Base-by-base conservation (phyloP, 768 basidiomycete species). In the Russula virescens region DNA sequence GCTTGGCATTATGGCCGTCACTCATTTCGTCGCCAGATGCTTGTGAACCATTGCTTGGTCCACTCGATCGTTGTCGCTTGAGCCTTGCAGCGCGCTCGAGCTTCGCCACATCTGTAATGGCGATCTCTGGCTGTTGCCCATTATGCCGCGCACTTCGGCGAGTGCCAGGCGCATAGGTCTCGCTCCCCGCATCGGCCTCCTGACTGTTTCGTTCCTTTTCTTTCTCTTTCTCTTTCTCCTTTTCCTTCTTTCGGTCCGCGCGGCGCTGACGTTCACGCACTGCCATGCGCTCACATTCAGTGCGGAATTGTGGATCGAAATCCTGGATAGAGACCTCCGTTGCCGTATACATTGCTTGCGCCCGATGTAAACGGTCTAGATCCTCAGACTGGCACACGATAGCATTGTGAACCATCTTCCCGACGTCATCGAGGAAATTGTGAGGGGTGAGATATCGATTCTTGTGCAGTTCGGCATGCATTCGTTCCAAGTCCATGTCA, bases 271-370 rank as follows among this genome's bases (percentile, higher is more conserved):
- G 76, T 71, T 95, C 90, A 55, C 87, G 78, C 43, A 74, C 80
- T 16, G 91, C 89, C 90, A 95, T 94, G 66, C 90, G 80, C 71
- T 89, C 87, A 72, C 95, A 98, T 72, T 98, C 96, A 31, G 85
- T 61, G 55, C 79, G 77, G 72, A 97, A 88, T 56, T 83, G 80
- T 0, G 81, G 79, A 69, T 96, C 94, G 68, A 94, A 92, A 69
- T 91, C 89, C 68, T 89, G 84, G 59, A 93, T 83, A 76, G 90
- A 87, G 66, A 95, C 88, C 70, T 97, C 80, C 1, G 91, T 80
- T 19, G 91, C 88, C 25, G 85, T 92, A 65, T 86, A 83, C 92
- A 99, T 92, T 43, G 91, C 88, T 64, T 92, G 88, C 0, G 96
- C 91, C 65, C 87, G 88, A 69, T 83, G 82, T 47, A 91, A 72